Percentiles rank a stretch among this genome's conserved stretches.
Evolutionary conservation across 192 early-diverging fungal genomes (phyloP).

Genomic region (Podila clonocystis): DNA sequence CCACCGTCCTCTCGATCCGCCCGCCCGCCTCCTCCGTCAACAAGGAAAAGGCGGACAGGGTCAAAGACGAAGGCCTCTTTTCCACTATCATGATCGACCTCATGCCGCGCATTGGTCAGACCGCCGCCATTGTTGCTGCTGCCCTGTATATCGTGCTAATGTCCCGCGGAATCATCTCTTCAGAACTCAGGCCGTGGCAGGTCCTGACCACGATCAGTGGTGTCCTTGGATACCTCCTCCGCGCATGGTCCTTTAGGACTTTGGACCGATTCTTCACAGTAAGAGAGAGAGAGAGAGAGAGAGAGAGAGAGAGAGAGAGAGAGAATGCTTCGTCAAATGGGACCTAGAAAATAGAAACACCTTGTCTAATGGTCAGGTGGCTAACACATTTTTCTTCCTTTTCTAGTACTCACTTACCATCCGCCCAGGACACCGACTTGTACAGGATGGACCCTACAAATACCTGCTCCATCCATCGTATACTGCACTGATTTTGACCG

Average conservation of each 20-base stretch:
- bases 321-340: too few species aligned
- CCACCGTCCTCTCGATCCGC: background rate
- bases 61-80: background rate
- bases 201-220: background rate
- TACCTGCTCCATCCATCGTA: too few species aligned
- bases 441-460: too few species aligned
- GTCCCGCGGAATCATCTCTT: background rate
- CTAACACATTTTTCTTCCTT: too few species aligned
- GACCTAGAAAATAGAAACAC: too few species aligned
- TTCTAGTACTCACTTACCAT: too few species aligned
- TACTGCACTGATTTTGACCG: too few species aligned
- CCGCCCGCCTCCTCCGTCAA: background rate
- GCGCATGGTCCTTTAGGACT: background rate
- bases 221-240: background rate
- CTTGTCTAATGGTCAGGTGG: too few species aligned
- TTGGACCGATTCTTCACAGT: slow-evolving; percentile 6
- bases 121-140: too few species aligned
- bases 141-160: background rate
- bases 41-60: slow-evolving; percentile 4
- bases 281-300: background rate
- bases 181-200: slow-evolving; percentile 1
- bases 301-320: too few species aligned
- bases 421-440: too few species aligned
- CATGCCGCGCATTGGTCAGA: too few species aligned
- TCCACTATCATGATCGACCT: background rate